Evolutionary conservation across 768 basidiomycete species (phyloP).

Genomic region (Chlorophyllum brunneum): DNA sequence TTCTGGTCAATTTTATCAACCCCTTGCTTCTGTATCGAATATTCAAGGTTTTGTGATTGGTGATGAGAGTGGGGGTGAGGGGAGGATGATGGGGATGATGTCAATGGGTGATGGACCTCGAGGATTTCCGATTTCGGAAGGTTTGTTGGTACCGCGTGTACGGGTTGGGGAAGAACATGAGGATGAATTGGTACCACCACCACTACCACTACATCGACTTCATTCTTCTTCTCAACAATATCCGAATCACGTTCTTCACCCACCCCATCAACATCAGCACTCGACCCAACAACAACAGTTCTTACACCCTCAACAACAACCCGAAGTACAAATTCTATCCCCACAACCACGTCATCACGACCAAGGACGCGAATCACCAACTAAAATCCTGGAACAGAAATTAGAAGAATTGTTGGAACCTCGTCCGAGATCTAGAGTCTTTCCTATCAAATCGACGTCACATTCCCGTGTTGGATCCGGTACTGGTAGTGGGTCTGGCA

Average conservation of each 20-base stretch:
- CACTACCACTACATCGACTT: no score
- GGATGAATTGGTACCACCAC: no score
- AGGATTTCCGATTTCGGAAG: no score
- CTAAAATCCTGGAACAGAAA: constrained; percentile 9
- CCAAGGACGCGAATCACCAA: constrained; percentile 6
- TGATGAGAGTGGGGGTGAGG: background rate
- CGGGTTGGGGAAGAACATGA: no score
- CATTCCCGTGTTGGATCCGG: background rate
- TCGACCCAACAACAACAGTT: background rate
- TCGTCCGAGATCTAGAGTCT: background rate
- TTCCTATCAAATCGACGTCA: background rate
- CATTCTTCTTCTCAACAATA: no score
- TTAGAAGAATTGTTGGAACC: constrained; percentile 12
- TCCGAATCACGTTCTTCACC: no score
- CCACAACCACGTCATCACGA: constrained; percentile 1
- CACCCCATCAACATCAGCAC: background rate
- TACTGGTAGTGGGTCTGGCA: no score
- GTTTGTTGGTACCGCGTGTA: no score
- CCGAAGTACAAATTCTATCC: constrained; percentile 1
- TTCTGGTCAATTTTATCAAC: constrained; percentile 2
- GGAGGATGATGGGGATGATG: no score
- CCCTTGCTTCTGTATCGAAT: background rate
- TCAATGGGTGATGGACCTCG: background rate
- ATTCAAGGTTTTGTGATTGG: background rate
- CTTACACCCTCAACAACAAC: background rate